Evolutionary conservation across 768 basidiomycete species (phyloP).

Genomic region (Lepiota venenata): DNA sequence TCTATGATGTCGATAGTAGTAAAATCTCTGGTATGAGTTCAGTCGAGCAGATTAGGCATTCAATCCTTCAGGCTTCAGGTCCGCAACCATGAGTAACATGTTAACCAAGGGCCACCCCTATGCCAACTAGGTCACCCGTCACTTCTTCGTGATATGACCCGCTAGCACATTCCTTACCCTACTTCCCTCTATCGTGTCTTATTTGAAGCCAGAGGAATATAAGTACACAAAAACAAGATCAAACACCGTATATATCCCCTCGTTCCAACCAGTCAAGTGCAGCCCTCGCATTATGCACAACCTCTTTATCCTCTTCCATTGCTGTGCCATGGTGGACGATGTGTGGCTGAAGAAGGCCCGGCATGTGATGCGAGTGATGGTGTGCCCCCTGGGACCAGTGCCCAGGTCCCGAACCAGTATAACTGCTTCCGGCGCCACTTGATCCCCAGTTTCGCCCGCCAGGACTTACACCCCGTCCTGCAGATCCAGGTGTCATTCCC

Average conservation of each 20-base stretch:
- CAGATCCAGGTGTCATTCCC: conserved; percentile 9
- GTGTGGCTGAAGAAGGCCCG: conserved; percentile 12
- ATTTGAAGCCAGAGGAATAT: too few species aligned
- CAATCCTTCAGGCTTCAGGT: too few species aligned
- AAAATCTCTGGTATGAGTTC: too few species aligned
- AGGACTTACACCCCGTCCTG: conserved; percentile 24
- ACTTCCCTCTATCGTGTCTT: too few species aligned
- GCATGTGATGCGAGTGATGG: not conserved
- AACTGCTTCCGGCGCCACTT: conserved; percentile 3
- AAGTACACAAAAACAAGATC: too few species aligned
- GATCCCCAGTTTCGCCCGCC: conserved; percentile 15
- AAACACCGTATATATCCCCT: conserved; percentile 9
- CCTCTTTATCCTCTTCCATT: conserved; percentile 59
- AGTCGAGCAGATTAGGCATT: too few species aligned
- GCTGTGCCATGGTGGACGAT: conserved; percentile 30
- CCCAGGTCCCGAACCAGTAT: not conserved
- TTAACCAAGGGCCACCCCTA: too few species aligned
- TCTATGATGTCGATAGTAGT: too few species aligned
- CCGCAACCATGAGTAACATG: too few species aligned
- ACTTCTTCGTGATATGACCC: too few species aligned
- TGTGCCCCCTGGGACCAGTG: conserved; percentile 1
- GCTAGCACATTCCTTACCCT: too few species aligned
- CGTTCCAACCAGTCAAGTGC: conserved; percentile 18
- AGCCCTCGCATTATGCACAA: conserved; percentile 48
- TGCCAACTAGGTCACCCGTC: too few species aligned